These are phyloP conservation scores for Cyclaneusma minus DNA, from an alignment of 2,329 filamentous ascomycete species.

Conservation along the genomic window DNA sequence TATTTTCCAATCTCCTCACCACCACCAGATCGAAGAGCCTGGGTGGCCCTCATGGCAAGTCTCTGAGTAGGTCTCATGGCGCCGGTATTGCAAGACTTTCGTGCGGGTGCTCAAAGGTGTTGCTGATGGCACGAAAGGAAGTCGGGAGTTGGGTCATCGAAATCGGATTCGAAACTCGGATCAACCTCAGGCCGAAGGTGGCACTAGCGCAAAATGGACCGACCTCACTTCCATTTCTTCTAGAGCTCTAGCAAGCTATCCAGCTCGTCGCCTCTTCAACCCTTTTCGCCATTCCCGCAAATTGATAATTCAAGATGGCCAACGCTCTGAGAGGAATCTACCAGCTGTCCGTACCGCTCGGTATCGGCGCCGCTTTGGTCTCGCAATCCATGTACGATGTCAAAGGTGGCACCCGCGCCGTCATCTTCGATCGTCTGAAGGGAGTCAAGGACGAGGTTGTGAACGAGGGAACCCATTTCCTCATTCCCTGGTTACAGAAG, in stretches of 20 bases:
- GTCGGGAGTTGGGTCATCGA: too few species aligned
- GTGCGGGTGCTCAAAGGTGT: too few species aligned
- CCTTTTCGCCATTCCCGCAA: constrained; percentile 1
- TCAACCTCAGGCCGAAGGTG: too few species aligned
- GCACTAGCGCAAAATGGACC: too few species aligned
- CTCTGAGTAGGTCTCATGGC: too few species aligned
- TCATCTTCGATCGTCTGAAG: constrained; percentile 90
- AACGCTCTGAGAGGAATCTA: constrained; percentile 46
- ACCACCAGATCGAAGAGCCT: constrained; percentile 16
- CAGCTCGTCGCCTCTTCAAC: too few species aligned
- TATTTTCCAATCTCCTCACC: constrained; percentile 17
- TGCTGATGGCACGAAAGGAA: too few species aligned
- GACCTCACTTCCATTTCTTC: too few species aligned
- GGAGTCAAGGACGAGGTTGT: constrained; percentile 88
- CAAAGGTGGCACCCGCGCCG: constrained; percentile 80
- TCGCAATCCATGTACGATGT: constrained; percentile 92
- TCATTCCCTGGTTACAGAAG: constrained; percentile 89
- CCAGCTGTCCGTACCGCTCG: constrained; percentile 56
- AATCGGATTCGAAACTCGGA: too few species aligned
- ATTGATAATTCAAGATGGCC: constrained; percentile 25
- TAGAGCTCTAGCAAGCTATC: too few species aligned
- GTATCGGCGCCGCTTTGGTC: constrained; percentile 49
- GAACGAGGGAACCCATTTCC: constrained; percentile 93
- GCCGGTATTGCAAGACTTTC: too few species aligned
- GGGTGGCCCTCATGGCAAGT: constrained; percentile 19